Base-by-base conservation (phyloP, 1,284 basidiomycete species). In the Ganoderma lingzhi region DNA sequence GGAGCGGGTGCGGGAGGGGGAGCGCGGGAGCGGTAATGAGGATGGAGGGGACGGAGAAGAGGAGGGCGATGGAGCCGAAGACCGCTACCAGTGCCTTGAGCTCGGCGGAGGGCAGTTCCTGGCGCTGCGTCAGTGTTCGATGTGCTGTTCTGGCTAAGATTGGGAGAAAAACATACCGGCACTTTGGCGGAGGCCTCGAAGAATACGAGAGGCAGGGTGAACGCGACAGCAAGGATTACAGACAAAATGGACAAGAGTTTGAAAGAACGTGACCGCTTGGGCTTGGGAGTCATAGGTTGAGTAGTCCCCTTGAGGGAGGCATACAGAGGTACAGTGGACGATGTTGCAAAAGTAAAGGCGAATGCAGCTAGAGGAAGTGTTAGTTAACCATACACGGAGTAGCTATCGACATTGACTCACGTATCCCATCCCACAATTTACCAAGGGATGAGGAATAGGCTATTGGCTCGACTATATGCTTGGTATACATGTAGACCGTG, bases 311-410 rank as follows among this genome's bases (percentile, higher is more conserved):
- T 84, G 58, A 92, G 77, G 3, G 90, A 87, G 53, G 87, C 84
- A 72, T 91, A 91, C 64, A 93, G 78, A 14, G 90, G 86, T 10
- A 93, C 82, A 3, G 91, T 90, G 69, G 86, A 86, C 9, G 87
- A 82, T 0, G 91, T 88, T 19, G 88, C 84, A 74, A 92, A 93
- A 15, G 88, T 82, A 75, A 93, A 93, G 6, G 88, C 86, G 39
- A 84, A 85, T 3, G 82, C 82, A 51, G 83, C 90, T 88, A 72
- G 67, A 6, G n/a, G n/a, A 44, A 39, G 28, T 35, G 23, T 61
- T 17, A 58, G 53, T 3, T 15, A 3, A 28, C 41, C 10, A 19
- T 14, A 45, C 28, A 23, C 9, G 10, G 2, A 30, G 30, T 8
- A 12, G 12, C 32, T 1, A 39, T 32, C 3, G 65, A n/a, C 12